A percentile compares a stretch with the other conserved stretches of the same genome.
phyloP scores from a whole-genome alignment of 306 rosid species.

The Quercus gilva region DNA sequence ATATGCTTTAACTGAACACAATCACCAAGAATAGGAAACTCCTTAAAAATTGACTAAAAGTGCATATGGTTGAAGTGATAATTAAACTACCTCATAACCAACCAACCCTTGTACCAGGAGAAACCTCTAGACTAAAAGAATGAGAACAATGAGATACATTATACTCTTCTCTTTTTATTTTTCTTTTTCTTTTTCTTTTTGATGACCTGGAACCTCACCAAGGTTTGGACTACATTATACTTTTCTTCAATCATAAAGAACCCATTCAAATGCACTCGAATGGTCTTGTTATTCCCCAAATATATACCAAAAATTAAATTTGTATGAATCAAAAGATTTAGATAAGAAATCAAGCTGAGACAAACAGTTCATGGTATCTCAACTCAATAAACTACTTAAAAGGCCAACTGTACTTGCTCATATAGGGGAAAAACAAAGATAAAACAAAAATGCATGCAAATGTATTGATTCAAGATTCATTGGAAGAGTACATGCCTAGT shows the following conservation, averaged over 20 bases:
- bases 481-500: background rate
- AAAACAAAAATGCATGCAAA: background rate
- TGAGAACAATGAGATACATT: background rate
- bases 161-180: no score
- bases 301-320: background rate
- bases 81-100: background rate
- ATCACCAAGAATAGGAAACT: background rate
- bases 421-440: background rate
- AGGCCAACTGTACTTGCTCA: background rate
- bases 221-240: background rate
- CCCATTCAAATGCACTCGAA: background rate
- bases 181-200: no score
- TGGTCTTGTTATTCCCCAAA: background rate
- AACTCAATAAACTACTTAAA: background rate
- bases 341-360: background rate
- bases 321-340: background rate
- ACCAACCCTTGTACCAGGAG: background rate
- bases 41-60: background rate
- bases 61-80: background rate
- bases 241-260: background rate
- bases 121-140: background rate
- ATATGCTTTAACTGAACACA: background rate
- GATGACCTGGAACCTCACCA: no score
- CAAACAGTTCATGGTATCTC: background rate
- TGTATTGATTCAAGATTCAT: background rate